Percentiles rank a stretch among this genome's conserved stretches.
Conservation (phyloP, 805 yeast genomes). For the Myxozyma kluyveri region DNA sequence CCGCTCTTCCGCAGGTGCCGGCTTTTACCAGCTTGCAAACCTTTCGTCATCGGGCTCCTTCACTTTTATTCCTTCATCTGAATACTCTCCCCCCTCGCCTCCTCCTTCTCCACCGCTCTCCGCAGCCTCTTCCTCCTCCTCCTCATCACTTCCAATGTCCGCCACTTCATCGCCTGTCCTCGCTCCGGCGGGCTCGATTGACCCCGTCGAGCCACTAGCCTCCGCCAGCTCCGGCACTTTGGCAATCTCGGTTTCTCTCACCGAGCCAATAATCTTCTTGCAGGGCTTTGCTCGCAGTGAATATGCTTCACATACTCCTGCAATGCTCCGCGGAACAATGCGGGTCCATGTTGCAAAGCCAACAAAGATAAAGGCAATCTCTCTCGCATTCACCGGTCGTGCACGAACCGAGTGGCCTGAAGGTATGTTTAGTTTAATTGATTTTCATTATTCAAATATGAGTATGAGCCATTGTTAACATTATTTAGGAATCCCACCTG, state of each 20-base stretch:
- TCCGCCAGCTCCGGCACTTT: conserved; percentile 47
- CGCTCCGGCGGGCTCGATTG: conserved; percentile 2
- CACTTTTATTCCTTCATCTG: conserved; percentile 1
- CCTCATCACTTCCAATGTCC: conserved; percentile 2
- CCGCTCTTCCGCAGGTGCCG: conserved; percentile 2
- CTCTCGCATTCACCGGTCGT: conserved; percentile 61
- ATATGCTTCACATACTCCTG: conserved; percentile 64
- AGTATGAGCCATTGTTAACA: conserved; percentile 5
- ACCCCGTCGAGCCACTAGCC: conserved; percentile 28
- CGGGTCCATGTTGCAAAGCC: conserved; percentile 69
- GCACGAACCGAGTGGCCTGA: conserved; percentile 95
- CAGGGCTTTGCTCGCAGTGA: conserved; percentile 77
- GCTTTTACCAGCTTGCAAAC: conserved; percentile 7
- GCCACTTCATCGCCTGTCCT: not conserved
- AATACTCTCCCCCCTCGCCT: conserved; percentile 8
- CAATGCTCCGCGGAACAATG: conserved; percentile 76
- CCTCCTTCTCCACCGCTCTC: conserved; percentile 13
- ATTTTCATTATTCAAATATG: not conserved
- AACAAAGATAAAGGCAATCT: conserved; percentile 62
- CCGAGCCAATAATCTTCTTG: conserved; percentile 75
- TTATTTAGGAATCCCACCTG: conserved; percentile 66
- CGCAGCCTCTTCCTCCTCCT: conserved; percentile 12
- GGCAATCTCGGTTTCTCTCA: conserved; percentile 68
- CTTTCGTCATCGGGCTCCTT: conserved; percentile 3
- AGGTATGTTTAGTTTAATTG: conserved; percentile 46